A percentile compares a stretch with the other conserved stretches of the same genome.
Evolutionary conservation across 352 stramenopile genomes (phyloP).

Genomic region (Pythium phragmitis): DNA sequence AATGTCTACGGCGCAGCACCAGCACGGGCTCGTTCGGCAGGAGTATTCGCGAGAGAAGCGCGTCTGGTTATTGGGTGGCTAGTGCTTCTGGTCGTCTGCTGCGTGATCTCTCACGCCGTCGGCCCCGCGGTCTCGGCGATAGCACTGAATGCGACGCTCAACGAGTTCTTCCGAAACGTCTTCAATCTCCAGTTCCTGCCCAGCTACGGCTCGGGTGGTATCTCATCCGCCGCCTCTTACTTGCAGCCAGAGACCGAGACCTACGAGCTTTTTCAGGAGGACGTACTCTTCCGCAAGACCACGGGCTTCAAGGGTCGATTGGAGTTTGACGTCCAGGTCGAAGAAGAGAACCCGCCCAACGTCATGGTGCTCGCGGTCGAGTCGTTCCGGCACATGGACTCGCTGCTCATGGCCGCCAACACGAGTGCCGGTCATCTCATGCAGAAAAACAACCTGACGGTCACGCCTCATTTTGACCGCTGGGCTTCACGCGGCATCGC

Average conservation of each 20-base stretch:
- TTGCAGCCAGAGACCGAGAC: conserved; percentile 43
- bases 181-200: conserved; percentile 9
- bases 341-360: conserved; percentile 39
- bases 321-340: conserved; percentile 42
- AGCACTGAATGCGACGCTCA: conserved; percentile 20
- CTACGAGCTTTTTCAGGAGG: conserved; percentile 37
- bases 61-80: neutral
- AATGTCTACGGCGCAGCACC: neutral
- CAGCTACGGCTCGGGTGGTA: neutral
- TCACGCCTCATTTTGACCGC: conserved; percentile 50
- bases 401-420: conserved; percentile 45
- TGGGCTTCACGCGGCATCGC: conserved; percentile 49
- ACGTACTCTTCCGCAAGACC: conserved; percentile 44
- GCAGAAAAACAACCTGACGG: conserved; percentile 36
- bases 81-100: neutral
- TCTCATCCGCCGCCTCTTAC: conserved; percentile 22
- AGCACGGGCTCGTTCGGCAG: neutral
- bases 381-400: conserved; percentile 57
- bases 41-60: neutral
- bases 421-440: conserved; percentile 20
- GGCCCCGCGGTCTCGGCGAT: neutral
- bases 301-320: conserved; percentile 42
- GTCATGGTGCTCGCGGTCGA: conserved; percentile 53
- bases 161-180: conserved; percentile 13
- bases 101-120: neutral